A percentile compares a stretch with the other conserved stretches of the same genome.
phyloP scores from a whole-genome alignment of 2,329 filamentous ascomycete genomes.

The Aspergillus ochraceoroseus region DNA sequence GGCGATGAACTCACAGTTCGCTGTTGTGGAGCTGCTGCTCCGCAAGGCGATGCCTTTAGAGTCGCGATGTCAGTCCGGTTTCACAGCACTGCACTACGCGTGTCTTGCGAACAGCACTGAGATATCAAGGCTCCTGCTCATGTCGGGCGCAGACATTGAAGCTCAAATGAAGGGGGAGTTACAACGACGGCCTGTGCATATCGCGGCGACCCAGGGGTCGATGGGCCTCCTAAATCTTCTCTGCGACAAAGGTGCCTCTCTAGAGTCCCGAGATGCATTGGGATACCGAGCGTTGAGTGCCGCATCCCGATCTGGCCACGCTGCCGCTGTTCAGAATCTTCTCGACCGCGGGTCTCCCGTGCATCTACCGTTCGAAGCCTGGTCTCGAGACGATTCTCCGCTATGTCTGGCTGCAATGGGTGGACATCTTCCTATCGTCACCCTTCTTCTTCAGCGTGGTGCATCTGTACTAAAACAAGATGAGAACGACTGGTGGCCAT shows the following conservation, averaged over 20 bases:
- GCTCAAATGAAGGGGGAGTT: constrained; percentile 26
- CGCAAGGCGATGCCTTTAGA: constrained; percentile 32
- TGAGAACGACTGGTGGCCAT: constrained; percentile 36
- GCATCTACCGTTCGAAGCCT: constrained; percentile 24
- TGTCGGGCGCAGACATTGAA: constrained; percentile 34
- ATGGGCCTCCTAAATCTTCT: constrained; percentile 31
- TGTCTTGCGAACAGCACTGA: constrained; percentile 30
- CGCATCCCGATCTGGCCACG: constrained; percentile 33
- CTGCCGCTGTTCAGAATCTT: constrained; percentile 32
- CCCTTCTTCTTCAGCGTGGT: constrained; percentile 31
- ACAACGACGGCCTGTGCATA: constrained; percentile 32
- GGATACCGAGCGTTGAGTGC: constrained; percentile 35
- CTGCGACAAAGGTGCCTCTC: constrained; percentile 29
- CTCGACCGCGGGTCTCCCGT: constrained; percentile 33
- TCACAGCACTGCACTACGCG: constrained; percentile 39
- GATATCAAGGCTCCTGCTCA: constrained; percentile 33
- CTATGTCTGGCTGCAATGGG: constrained; percentile 36
- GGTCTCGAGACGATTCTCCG: constrained; percentile 36
- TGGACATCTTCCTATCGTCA: constrained; percentile 33
- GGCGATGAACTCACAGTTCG: constrained; percentile 34
- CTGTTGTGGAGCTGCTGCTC: constrained; percentile 36
- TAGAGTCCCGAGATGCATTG: constrained; percentile 31
- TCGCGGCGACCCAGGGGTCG: constrained; percentile 30
- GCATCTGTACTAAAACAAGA: constrained; percentile 35
- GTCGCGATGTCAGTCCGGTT: constrained; percentile 26